Conservation (phyloP, 2,329 filamentous ascomycete species). For the Alternaria incomplexa region DNA sequence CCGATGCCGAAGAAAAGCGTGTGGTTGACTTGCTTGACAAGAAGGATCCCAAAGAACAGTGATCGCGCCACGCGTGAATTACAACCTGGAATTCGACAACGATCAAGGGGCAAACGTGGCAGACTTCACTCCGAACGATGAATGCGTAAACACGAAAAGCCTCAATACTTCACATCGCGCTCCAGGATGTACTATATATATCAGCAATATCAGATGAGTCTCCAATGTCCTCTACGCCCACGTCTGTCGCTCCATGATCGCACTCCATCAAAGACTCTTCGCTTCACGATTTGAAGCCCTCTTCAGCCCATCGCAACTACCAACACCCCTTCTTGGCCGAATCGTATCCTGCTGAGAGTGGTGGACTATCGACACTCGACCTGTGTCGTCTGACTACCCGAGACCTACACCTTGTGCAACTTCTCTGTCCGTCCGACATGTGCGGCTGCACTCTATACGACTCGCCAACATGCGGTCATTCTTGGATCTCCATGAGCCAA, state of each 20-base stretch:
- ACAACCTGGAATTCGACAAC: constrained; percentile 4
- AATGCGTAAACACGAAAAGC: constrained; percentile 10
- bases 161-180: constrained; percentile 14
- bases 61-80: constrained; percentile 19
- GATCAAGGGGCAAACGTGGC: constrained; percentile 15
- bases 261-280: not conserved
- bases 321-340: not conserved
- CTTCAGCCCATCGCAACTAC: not conserved
- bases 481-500: constrained; percentile 56
- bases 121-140: constrained; percentile 13
- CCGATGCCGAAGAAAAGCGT: constrained; percentile 42
- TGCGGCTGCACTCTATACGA: constrained; percentile 55
- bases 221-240: constrained; percentile 2
- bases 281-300: not conserved
- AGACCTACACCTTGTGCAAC: not conserved
- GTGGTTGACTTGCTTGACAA: constrained; percentile 40
- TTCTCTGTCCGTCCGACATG: constrained; percentile 44
- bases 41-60: constrained; percentile 36
- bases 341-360: not conserved
- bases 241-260: not conserved
- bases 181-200: constrained; percentile 28
- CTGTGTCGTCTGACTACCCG: not conserved
- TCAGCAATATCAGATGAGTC: constrained; percentile 15
- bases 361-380: not conserved
- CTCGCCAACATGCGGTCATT: constrained; percentile 55